phyloP scores from a whole-genome alignment of 1,139 yeast genomes.

The Petasospora fabianii region DNA sequence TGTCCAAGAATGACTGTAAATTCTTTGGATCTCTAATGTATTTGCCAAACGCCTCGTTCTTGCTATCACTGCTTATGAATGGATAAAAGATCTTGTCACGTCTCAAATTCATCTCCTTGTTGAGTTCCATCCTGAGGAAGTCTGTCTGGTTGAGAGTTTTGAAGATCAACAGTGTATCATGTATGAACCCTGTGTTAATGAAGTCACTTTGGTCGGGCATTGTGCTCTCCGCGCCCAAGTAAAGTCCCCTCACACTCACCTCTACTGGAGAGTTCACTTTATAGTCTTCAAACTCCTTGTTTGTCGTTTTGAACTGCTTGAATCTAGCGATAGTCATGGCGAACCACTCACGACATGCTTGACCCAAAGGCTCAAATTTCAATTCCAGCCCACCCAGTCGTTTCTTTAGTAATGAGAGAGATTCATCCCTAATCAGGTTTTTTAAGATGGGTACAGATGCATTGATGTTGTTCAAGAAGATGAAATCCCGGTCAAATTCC shows the following conservation, averaged over 20 bases:
- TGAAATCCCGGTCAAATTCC: constrained; percentile 65
- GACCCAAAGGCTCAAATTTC: constrained; percentile 59
- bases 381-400: constrained; percentile 68
- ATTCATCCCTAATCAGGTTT: constrained; percentile 71
- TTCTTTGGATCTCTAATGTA: constrained; percentile 31
- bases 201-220: constrained; percentile 28
- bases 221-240: constrained; percentile 22
- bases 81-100: constrained; percentile 74
- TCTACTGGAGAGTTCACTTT: constrained; percentile 87
- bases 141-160: constrained; percentile 65
- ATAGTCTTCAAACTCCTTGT: constrained; percentile 50
- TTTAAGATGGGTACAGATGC: constrained; percentile 77
- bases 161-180: constrained; percentile 81
- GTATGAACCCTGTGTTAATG: constrained; percentile 61
- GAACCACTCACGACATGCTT: constrained; percentile 41
- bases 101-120: constrained; percentile 71
- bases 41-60: constrained; percentile 25
- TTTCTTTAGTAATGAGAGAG: constrained; percentile 66
- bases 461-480: constrained; percentile 69
- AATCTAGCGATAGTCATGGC: constrained; percentile 50
- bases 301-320: constrained; percentile 40
- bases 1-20: constrained; percentile 54
- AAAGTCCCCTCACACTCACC: constrained; percentile 60
- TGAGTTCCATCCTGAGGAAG: constrained; percentile 56
- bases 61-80: constrained; percentile 36